Percentiles rank a stretch among this genome's conserved stretches.
Conservation (phyloP, 768 basidiomycete genomes). For the Kwoniella shandongensis region DNA sequence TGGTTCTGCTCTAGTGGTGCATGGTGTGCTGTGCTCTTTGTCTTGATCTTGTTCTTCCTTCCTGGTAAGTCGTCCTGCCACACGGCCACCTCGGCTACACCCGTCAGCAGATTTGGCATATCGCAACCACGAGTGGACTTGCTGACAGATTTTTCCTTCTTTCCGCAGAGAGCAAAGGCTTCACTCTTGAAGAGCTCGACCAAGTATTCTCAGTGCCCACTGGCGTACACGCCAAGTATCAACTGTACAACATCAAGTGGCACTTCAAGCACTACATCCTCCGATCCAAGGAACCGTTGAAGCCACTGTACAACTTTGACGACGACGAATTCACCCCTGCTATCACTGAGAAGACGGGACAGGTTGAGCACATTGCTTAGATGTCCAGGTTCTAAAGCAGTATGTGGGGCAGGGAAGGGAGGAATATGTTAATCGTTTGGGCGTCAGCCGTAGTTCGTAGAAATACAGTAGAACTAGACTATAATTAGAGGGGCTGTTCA, state of each 20-base stretch:
- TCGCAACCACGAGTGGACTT: background rate
- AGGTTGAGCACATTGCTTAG: background rate
- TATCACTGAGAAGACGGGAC: background rate
- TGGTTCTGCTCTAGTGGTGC: conserved; percentile 62
- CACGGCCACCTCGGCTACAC: background rate
- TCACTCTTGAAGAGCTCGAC: conserved; percentile 35
- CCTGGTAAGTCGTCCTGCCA: conserved; percentile 14
- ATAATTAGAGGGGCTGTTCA: no score
- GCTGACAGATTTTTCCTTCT: no score
- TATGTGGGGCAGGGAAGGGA: no score
- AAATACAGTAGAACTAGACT: no score
- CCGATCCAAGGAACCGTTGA: background rate
- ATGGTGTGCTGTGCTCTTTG: conserved; percentile 22
- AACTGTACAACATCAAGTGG: conserved; percentile 12
- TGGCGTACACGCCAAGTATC: conserved; percentile 13
- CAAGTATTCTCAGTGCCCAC: conserved; percentile 29
- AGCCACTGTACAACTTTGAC: conserved; percentile 2
- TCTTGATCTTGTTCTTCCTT: conserved; percentile 6
- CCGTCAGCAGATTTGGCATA: background rate
- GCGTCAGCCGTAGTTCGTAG: no score
- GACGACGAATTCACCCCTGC: no score
- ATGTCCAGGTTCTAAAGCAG: no score
- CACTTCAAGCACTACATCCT: conserved; percentile 9
- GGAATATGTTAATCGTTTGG: no score
- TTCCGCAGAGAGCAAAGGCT: no score